phyloP scores from a whole-genome alignment of 2,329 filamentous ascomycete genomes.

The Colletotrichum sp. region DNA sequence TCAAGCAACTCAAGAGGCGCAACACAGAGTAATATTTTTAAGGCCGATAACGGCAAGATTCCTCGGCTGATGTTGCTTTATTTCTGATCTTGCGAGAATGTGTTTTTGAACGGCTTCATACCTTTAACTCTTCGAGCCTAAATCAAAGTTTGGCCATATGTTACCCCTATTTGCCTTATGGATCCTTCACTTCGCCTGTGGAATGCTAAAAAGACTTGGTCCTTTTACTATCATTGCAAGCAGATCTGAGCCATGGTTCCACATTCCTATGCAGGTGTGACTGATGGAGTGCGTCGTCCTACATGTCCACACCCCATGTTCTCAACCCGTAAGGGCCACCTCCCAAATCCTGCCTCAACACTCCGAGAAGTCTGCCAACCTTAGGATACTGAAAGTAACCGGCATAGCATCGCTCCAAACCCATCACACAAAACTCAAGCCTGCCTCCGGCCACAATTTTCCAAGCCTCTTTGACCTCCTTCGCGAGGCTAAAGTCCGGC shows the following conservation, averaged over 20 bases:
- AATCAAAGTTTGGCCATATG: neutral
- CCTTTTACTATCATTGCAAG: fast-evolving
- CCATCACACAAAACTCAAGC: neutral
- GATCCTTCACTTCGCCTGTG: neutral
- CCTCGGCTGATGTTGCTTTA: too few relatives aligned
- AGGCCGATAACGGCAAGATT: neutral
- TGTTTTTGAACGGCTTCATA: neutral
- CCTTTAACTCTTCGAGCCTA: neutral
- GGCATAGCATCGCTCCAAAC: fast-evolving
- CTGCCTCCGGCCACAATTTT: neutral
- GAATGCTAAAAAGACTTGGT: neutral
- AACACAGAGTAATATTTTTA: neutral
- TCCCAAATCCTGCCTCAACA: neutral
- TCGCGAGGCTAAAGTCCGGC: neutral
- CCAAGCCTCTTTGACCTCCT: neutral
- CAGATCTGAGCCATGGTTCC: neutral
- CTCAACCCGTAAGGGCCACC: fast-evolving
- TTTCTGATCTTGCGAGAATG: neutral
- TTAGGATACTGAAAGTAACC: neutral
- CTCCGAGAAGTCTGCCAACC: neutral
- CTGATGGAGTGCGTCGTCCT: neutral
- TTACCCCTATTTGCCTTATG: neutral
- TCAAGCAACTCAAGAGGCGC: neutral
- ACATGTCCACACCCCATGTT: neutral
- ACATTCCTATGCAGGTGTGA: neutral